Conservation (phyloP, 495 filamentous ascomycete genomes). For the Friedmanniomyces simplex region DNA sequence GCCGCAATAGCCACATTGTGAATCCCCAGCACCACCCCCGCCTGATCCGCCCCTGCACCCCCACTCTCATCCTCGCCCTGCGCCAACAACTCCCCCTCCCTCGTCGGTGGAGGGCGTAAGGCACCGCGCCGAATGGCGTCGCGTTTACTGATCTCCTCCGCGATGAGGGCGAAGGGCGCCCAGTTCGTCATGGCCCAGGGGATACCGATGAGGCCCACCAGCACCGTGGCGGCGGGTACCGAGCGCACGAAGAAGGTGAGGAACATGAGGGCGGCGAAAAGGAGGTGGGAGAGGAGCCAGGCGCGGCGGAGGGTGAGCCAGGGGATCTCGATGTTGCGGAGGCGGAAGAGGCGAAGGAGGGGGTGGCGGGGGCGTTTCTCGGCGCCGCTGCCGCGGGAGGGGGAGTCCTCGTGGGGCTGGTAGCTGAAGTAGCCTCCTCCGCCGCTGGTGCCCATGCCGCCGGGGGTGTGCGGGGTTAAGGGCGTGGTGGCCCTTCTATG, state of each 20-base stretch:
- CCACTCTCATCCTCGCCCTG: constrained; percentile 35
- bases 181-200: constrained; percentile 83
- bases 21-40: constrained; percentile 78
- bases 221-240: constrained; percentile 53
- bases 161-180: constrained; percentile 88
- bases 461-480: not conserved
- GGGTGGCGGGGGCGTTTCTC: constrained; percentile 7
- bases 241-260: constrained; percentile 66
- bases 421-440: constrained; percentile 23
- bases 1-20: constrained; percentile 86
- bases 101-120: constrained; percentile 27
- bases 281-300: constrained; percentile 70
- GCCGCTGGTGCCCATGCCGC: not conserved
- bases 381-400: not conserved
- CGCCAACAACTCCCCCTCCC: constrained; percentile 20
- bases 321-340: constrained; percentile 57
- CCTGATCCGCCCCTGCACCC: constrained; percentile 55
- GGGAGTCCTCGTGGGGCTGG: not conserved
- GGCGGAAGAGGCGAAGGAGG: constrained; percentile 21
- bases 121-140: constrained; percentile 56
- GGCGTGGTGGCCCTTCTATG: not conserved
- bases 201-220: constrained; percentile 70
- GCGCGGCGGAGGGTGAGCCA: constrained; percentile 75
- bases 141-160: constrained; percentile 69
- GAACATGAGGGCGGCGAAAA: constrained; percentile 70